phyloP scores from a whole-genome alignment of 169 alveolate genomes.

The Cystoisospora suis region DNA sequence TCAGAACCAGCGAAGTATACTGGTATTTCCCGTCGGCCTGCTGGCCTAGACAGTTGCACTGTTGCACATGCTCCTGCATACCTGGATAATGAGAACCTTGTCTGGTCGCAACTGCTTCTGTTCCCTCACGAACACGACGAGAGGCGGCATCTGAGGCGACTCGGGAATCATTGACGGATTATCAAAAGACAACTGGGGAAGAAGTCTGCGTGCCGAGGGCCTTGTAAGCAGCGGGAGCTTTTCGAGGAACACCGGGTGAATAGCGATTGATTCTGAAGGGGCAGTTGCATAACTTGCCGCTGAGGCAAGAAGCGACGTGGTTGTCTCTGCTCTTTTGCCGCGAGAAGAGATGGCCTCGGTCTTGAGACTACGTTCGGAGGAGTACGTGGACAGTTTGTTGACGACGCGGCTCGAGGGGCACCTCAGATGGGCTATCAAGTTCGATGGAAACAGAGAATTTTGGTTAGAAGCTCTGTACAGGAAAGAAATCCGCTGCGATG shows the following conservation, averaged over 20 bases:
- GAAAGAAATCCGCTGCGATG: too few relatives aligned
- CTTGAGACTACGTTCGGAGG: too few relatives aligned
- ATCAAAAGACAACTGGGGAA: conserved; percentile 23
- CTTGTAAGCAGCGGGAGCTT: conserved; percentile 11
- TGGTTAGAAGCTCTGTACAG: too few relatives aligned
- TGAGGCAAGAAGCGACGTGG: background rate
- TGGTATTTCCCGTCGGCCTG: too few relatives aligned
- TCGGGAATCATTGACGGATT: conserved; percentile 30
- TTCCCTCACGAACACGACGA: conserved; percentile 21
- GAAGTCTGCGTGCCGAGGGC: conserved; percentile 27
- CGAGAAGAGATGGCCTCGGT: too few relatives aligned
- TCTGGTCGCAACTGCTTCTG: conserved; percentile 48
- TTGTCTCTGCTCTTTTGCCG: too few relatives aligned
- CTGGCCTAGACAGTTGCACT: background rate
- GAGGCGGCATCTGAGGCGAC: background rate
- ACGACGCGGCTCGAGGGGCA: too few relatives aligned
- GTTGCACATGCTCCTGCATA: background rate
- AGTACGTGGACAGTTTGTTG: too few relatives aligned
- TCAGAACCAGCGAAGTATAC: too few relatives aligned
- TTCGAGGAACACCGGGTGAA: background rate
- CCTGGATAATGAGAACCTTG: conserved; percentile 45
- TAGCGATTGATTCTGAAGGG: background rate
- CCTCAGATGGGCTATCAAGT: too few relatives aligned
- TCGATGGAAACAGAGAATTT: too few relatives aligned
- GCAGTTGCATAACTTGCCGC: background rate